These are phyloP conservation scores for Pluteus cervinus DNA, from an alignment of 768 basidiomycete species.

Conservation along the genomic window DNA sequence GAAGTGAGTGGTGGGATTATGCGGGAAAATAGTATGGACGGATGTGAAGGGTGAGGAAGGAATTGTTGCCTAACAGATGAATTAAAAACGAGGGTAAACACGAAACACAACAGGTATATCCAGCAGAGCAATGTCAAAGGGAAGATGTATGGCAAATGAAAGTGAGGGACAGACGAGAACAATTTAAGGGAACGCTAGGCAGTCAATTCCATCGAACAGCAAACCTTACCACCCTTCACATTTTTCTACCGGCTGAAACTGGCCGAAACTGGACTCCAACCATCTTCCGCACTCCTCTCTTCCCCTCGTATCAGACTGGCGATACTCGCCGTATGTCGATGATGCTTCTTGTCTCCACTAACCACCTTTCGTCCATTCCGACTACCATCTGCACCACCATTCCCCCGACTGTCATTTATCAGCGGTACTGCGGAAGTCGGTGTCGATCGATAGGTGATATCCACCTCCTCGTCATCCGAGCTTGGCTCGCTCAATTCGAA, in stretches of 20 bases:
- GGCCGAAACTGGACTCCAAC: constrained; percentile 69
- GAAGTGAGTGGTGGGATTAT: too few relatives aligned
- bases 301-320: constrained; percentile 75
- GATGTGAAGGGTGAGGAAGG: too few relatives aligned
- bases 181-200: too few relatives aligned
- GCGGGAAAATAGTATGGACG: too few relatives aligned
- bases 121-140: too few relatives aligned
- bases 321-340: constrained; percentile 80
- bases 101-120: too few relatives aligned
- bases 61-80: too few relatives aligned
- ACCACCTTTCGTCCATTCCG: constrained; percentile 13
- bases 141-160: too few relatives aligned
- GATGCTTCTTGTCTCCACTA: constrained; percentile 33
- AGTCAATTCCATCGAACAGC: neutral
- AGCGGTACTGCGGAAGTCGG: constrained; percentile 17
- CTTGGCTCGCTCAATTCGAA: constrained; percentile 49
- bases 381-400: constrained; percentile 8
- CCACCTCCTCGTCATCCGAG: constrained; percentile 64
- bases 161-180: too few relatives aligned
- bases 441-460: constrained; percentile 65
- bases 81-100: too few relatives aligned
- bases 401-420: constrained; percentile 7
- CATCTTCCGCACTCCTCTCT: constrained; percentile 69
- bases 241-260: constrained; percentile 36
- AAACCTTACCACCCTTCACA: neutral